These are phyloP conservation scores for Colletotrichum acutatum DNA, from an alignment of 2,329 filamentous ascomycete genomes.

Conservation along the genomic window DNA sequence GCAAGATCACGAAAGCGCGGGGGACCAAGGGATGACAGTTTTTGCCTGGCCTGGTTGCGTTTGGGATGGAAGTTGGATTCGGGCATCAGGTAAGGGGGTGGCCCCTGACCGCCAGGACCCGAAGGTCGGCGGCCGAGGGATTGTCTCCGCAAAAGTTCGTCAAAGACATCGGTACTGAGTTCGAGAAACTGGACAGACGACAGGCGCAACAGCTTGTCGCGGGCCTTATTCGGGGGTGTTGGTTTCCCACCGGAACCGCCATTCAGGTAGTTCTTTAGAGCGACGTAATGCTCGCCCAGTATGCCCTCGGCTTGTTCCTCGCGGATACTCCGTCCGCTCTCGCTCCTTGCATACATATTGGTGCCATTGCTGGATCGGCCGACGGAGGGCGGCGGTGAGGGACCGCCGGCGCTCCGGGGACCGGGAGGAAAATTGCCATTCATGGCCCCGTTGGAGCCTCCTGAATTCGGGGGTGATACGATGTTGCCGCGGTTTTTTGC, in stretches of 20 bases:
- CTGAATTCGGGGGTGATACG: constrained; percentile 77
- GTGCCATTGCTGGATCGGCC: constrained; percentile 87
- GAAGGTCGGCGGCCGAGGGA: constrained; percentile 67
- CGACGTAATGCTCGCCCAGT: constrained; percentile 82
- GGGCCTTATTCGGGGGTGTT: constrained; percentile 84
- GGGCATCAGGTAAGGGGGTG: constrained; percentile 83
- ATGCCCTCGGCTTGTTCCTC: constrained; percentile 71
- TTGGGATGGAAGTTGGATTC: constrained; percentile 94
- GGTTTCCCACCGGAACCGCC: constrained; percentile 80
- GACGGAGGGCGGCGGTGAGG: constrained; percentile 90
- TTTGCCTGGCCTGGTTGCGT: constrained; percentile 96
- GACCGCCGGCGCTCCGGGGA: constrained; percentile 68
- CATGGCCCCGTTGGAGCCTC: constrained; percentile 67
- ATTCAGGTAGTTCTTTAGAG: constrained; percentile 82
- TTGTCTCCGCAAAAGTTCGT: constrained; percentile 91
- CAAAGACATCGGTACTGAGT: constrained; percentile 96
- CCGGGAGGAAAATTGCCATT: constrained; percentile 67
- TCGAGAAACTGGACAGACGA: constrained; percentile 96
- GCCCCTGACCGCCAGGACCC: constrained; percentile 60
- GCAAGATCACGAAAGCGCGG: constrained; percentile 91
- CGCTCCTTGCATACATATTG: constrained; percentile 73
- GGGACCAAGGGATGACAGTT: constrained; percentile 88
- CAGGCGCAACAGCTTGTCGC: constrained; percentile 91
- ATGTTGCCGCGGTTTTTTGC: constrained; percentile 68
- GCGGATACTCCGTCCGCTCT: constrained; percentile 69